A percentile compares a stretch with the other conserved stretches of the same genome.
These are phyloP conservation scores for Termitomyces sp. DNA, from an alignment of 768 basidiomycete genomes.

Conservation along the genomic window DNA sequence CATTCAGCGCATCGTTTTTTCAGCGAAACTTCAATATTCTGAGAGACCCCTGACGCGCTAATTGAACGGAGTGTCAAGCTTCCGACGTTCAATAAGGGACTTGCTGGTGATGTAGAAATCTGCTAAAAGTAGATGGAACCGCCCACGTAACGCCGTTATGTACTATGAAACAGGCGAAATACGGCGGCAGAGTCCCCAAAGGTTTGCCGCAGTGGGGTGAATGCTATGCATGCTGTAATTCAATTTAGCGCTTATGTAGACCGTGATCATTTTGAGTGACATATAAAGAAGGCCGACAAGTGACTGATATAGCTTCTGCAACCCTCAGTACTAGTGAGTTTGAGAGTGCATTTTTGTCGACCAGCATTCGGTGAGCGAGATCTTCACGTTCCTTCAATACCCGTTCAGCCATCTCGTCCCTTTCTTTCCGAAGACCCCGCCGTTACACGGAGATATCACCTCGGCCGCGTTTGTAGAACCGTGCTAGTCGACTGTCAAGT, in stretches of 20 bases:
- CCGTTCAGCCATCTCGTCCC: too few relatives aligned
- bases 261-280: too few relatives aligned
- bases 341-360: not conserved
- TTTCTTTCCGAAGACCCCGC: not conserved
- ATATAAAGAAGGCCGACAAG: not conserved
- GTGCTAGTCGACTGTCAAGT: not conserved
- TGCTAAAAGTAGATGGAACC: not conserved
- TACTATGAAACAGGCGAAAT: too few relatives aligned
- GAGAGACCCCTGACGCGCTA: not conserved
- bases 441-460: slow-evolving; percentile 13
- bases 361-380: not conserved
- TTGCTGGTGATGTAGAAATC: too few relatives aligned
- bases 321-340: too few relatives aligned
- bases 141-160: not conserved
- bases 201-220: not conserved
- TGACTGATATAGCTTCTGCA: too few relatives aligned
- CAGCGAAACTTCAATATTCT: not conserved
- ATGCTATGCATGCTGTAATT: not conserved
- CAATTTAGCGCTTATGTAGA: too few relatives aligned
- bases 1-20: not conserved
- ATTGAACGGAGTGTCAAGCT: not conserved
- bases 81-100: too few relatives aligned
- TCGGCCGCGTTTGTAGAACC: slow-evolving; percentile 6
- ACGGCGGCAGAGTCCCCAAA: too few relatives aligned
- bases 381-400: too few relatives aligned